A percentile compares a stretch with the other conserved stretches of the same genome.
Conservation (phyloP, 768 basidiomycete genomes). For the Agaricus sinodeliciosus region DNA sequence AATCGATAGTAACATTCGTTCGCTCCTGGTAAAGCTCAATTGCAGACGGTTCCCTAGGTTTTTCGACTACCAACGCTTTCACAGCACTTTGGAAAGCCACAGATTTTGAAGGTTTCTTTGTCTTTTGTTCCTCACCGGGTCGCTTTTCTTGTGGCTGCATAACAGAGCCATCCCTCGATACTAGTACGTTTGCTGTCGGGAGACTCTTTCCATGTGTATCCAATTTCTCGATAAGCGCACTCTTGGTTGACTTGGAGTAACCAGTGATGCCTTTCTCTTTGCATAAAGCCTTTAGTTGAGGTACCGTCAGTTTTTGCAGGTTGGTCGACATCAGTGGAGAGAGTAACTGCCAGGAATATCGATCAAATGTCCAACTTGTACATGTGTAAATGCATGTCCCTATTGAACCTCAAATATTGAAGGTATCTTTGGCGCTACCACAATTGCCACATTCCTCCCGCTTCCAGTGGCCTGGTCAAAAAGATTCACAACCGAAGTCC, state of each 20-base stretch:
- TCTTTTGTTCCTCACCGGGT: background rate
- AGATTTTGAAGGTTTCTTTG: background rate
- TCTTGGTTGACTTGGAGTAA: conserved; percentile 64
- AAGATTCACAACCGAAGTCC: conserved; percentile 41
- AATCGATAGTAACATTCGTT: background rate
- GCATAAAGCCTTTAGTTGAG: conserved; percentile 61
- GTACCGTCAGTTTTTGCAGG: conserved; percentile 46
- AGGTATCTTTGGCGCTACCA: conserved; percentile 31
- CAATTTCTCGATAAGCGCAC: conserved; percentile 45
- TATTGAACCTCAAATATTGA: background rate
- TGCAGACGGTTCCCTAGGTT: background rate
- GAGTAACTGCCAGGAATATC: too few relatives aligned
- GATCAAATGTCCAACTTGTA: background rate
- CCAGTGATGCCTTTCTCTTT: conserved; percentile 55
- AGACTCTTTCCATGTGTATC: background rate
- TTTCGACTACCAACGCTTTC: background rate
- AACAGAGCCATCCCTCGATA: background rate
- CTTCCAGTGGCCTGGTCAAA: conserved; percentile 72
- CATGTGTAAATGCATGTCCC: background rate
- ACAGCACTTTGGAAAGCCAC: background rate
- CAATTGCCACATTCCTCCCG: conserved; percentile 63
- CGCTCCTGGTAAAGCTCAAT: background rate
- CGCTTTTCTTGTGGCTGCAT: background rate
- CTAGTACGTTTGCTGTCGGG: background rate
- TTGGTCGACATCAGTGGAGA: conserved; percentile 13